Base-by-base conservation (phyloP, 352 stramenopile genomes). In the Pythium plurisporium region DNA sequence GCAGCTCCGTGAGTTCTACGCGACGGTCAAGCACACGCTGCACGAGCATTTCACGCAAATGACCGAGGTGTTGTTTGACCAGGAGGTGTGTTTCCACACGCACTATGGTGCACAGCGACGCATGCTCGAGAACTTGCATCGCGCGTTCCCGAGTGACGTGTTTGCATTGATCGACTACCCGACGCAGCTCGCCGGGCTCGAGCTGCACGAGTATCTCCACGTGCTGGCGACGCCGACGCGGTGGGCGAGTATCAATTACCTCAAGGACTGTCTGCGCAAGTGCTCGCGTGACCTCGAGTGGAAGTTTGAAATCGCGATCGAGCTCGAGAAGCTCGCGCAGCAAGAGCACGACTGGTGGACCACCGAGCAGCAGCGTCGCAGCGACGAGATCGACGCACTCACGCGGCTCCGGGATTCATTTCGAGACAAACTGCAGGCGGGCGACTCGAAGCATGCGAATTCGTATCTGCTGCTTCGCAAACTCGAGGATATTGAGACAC, bases 221-320 rank as follows among this genome's bases (percentile, higher is more conserved):
- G 64, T 73, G 2, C 54, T 94, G 20, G 75, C 76, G 12, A 72
- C 49, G 5, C 70, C 73, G 19, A 90, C 85, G 26, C 79, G 74
- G 29, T 94, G 82, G 82, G 77, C 76, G 10, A 94, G 85, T 65
- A 67, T 94, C 31, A 82, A 91, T 27, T 90, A 89, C 53, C 68
- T 94, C 27, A 89, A 89, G 38, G 77, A 91, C 48, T 89, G 75
- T 62, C 51, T 94, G 48, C 68, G 77, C 12, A 73, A 73, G 15
- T 89, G 82, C 33, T 92, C 81, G 15, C 73, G 85, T 5, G 85
- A 92, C 59, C 68, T 93, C 49, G 78, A 77, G 46, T 94, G 85
- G 85, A 94, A 94, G 40, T 73, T 67, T 31, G 76, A 89, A 29
- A 73, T 94, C 5, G 68, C 76, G 6, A 55, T 57, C 0, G 85